Evolutionary conservation across 257 asterid species (phyloP).

Genomic region (Orobanche coerulescens): DNA sequence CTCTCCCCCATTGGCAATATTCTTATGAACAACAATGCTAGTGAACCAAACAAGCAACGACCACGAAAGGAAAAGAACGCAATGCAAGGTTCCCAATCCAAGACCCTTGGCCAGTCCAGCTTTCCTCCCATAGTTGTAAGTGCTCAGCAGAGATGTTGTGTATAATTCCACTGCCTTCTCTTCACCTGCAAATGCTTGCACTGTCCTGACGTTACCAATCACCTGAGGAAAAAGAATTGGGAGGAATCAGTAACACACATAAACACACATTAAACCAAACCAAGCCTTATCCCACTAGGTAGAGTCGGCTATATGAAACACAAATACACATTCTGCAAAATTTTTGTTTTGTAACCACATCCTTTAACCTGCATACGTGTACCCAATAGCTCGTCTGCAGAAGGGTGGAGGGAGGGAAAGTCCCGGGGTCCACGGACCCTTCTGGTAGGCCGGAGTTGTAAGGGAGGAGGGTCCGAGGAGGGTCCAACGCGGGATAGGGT

Average conservation of each 20-base stretch:
- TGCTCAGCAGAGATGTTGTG: slow-evolving; percentile 46
- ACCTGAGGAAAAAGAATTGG: slow-evolving; percentile 45
- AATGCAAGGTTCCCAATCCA: slow-evolving; percentile 85
- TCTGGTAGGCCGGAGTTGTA: no score
- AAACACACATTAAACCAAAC: not conserved
- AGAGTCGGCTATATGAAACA: no score
- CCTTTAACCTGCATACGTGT: no score
- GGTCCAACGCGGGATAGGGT: no score
- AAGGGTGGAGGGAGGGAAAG: no score
- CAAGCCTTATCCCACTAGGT: no score
- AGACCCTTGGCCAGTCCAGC: slow-evolving; percentile 96
- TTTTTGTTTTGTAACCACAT: no score
- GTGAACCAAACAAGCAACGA: slow-evolving; percentile 94
- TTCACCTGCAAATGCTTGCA: slow-evolving; percentile 91
- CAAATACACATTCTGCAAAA: no score
- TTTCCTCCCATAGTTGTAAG: slow-evolving; percentile 69
- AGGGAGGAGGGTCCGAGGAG: no score
- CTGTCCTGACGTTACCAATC: slow-evolving; percentile 87
- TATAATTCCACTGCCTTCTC: slow-evolving; percentile 74
- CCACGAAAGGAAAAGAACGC: slow-evolving; percentile 93
- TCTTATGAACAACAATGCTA: slow-evolving; percentile 80
- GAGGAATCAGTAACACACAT: not conserved
- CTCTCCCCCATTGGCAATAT: slow-evolving; percentile 87
- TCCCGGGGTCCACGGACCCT: no score
- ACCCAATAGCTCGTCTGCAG: no score